phyloP scores from a whole-genome alignment of 2,329 filamentous ascomycete species.

The Cladosporium phlei region DNA sequence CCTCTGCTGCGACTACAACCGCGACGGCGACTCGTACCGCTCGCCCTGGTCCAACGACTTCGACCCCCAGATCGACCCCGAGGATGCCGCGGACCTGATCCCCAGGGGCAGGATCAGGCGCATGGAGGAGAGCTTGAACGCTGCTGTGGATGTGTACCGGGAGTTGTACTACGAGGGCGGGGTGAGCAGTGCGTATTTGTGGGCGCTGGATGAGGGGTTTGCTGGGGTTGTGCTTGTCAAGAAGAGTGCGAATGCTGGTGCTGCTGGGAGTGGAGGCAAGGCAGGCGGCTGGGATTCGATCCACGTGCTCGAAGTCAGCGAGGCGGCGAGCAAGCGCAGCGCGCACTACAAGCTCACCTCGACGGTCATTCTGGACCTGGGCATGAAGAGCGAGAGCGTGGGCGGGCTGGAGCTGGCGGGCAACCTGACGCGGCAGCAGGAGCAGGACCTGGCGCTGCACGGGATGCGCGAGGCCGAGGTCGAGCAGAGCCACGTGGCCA shows the following conservation, averaged over 20 bases:
- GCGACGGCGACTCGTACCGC: constrained; percentile 94
- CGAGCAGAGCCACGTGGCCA: constrained; percentile 90
- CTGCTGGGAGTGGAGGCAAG: constrained; percentile 11
- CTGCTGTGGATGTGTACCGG: constrained; percentile 93
- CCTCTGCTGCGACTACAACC: constrained; percentile 98
- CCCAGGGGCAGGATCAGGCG: constrained; percentile 86
- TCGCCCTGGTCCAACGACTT: constrained; percentile 99
- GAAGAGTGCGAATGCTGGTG: constrained; percentile 61
- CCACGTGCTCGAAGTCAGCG: constrained; percentile 95
- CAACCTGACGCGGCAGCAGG: constrained; percentile 96
- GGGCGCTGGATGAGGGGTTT: constrained; percentile 97
- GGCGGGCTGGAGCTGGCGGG: constrained; percentile 89
- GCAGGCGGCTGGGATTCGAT: constrained; percentile 84
- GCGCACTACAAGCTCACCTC: constrained; percentile 98
- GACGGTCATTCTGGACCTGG: constrained; percentile 88
- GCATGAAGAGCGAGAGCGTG: constrained; percentile 61
- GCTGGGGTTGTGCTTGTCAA: constrained; percentile 93
- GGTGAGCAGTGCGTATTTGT: constrained; percentile 93
- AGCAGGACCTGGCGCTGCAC: constrained; percentile 75
- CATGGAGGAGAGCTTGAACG: constrained; percentile 91
- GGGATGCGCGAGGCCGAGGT: constrained; percentile 52
- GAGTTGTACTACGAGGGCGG: constrained; percentile 97
- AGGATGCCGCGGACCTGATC: constrained; percentile 72
- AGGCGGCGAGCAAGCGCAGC: constrained; percentile 67
- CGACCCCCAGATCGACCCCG: constrained; percentile 75